A percentile compares a stretch with the other conserved stretches of the same genome.
Evolutionary conservation across 768 basidiomycete genomes (phyloP).

Genomic region (Auricularia auricula-judae): DNA sequence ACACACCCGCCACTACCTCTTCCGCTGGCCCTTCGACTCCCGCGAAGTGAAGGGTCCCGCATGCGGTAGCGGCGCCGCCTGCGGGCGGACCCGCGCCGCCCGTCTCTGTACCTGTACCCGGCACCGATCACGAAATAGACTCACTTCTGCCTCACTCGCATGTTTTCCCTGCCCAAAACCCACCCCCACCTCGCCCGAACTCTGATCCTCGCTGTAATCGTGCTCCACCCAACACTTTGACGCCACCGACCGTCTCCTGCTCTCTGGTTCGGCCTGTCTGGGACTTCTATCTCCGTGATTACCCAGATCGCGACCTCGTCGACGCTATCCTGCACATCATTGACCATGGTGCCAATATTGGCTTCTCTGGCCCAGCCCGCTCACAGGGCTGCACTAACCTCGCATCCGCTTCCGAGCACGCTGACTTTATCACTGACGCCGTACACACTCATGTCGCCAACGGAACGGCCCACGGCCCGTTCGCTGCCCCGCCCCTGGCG

Average conservation of each 20-base stretch:
- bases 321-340: constrained; percentile 6
- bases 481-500: constrained; percentile 9
- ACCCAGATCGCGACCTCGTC: constrained; percentile 6
- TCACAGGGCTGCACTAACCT: constrained; percentile 12
- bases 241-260: background rate
- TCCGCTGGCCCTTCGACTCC: background rate
- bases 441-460: constrained; percentile 9
- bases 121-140: background rate
- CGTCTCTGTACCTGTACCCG: background rate
- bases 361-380: background rate
- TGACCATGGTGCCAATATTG: constrained; percentile 6
- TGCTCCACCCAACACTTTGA: background rate
- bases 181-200: constrained; percentile 6
- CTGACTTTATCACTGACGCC: constrained; percentile 7
- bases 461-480: constrained; percentile 11
- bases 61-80: background rate
- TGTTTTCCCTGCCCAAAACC: background rate
- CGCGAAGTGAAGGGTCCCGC: background rate
- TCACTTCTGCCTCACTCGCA: background rate
- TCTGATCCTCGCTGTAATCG: constrained; percentile 7
- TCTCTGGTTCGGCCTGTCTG: constrained; percentile 2
- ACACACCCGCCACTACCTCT: background rate
- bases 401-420: constrained; percentile 9
- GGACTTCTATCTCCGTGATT: constrained; percentile 5
- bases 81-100: background rate